Evolutionary conservation across 2,329 filamentous ascomycete species (phyloP).

Genomic region (Zalaria sp.): DNA sequence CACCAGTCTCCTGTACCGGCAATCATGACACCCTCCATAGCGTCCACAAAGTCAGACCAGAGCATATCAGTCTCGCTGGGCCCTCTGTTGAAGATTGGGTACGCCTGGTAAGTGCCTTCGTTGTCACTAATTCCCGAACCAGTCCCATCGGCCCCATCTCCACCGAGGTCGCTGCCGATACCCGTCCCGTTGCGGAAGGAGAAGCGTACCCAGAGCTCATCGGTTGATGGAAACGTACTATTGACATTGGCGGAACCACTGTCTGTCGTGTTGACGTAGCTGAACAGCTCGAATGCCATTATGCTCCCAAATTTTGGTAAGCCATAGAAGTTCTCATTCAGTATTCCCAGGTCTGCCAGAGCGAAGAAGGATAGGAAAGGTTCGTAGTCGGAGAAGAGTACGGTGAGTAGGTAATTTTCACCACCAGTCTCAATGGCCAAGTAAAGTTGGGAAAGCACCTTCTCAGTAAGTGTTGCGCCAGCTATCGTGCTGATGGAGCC

Average conservation of each 20-base stretch:
- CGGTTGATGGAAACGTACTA: conserved; percentile 21
- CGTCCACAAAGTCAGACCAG: conserved; percentile 35
- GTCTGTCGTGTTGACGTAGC: conserved; percentile 17
- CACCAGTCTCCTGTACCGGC: conserved; percentile 39
- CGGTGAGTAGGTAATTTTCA: conserved; percentile 14
- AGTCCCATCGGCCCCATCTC: too few relatives aligned
- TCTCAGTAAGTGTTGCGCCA: conserved; percentile 20
- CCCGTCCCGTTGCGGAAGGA: conserved; percentile 42
- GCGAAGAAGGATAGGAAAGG: conserved; percentile 38
- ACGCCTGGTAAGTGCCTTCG: conserved; percentile 22
- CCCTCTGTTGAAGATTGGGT: conserved; percentile 37
- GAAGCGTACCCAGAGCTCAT: conserved; percentile 41
- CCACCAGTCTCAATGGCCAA: conserved; percentile 14
- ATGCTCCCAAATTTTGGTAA: conserved; percentile 34
- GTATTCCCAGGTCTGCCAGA: conserved; percentile 24
- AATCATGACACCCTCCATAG: conserved; percentile 30
- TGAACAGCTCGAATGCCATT: conserved; percentile 39
- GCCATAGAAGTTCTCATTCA: conserved; percentile 31
- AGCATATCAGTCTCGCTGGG: conserved; percentile 31
- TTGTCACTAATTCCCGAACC: not conserved
- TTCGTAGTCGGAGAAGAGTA: conserved; percentile 34
- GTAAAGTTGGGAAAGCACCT: conserved; percentile 19
- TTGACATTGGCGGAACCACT: conserved; percentile 1
- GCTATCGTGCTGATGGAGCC: conserved; percentile 24
- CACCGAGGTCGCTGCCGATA: conserved; percentile 6